phyloP scores from a whole-genome alignment of 2,329 filamentous ascomycete genomes.

The Diaporthe helianthi region DNA sequence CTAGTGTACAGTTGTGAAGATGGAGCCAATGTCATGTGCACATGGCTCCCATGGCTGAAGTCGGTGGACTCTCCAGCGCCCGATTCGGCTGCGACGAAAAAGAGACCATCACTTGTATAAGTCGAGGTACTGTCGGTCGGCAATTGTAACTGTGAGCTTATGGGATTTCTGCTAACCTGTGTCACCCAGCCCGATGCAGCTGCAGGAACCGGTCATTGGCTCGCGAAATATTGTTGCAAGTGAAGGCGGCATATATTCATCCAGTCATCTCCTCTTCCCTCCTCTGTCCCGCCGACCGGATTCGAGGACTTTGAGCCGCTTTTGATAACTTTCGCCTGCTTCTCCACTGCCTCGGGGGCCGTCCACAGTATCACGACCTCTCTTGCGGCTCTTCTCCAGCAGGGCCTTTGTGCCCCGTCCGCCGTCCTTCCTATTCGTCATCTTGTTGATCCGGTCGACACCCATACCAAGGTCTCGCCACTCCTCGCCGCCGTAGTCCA shows the following conservation, averaged over 20 bases:
- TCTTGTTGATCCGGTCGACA: constrained; percentile 81
- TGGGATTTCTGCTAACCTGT: not conserved
- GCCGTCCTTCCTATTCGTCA: constrained; percentile 75
- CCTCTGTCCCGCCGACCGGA: constrained; percentile 45
- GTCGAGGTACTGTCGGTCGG: not conserved
- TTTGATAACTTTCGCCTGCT: constrained; percentile 78
- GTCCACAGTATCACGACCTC: constrained; percentile 72
- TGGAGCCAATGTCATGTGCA: not conserved
- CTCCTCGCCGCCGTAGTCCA: constrained; percentile 89
- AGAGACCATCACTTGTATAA: not conserved
- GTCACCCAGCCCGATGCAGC: not conserved
- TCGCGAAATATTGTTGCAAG: not conserved
- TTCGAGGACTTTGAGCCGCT: constrained; percentile 67
- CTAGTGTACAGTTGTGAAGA: not conserved
- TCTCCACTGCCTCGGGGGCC: constrained; percentile 70
- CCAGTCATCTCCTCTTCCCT: constrained; percentile 31
- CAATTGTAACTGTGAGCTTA: not conserved
- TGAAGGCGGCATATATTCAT: not conserved
- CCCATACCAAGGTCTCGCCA: constrained; percentile 87
- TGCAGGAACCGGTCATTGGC: not conserved
- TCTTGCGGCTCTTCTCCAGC: constrained; percentile 87
- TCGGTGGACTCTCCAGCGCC: not conserved
- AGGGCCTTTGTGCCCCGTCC: constrained; percentile 64
- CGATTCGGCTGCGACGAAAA: not conserved
- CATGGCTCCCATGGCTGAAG: not conserved